A percentile compares a stretch with the other conserved stretches of the same genome.
Conservation (phyloP, 345 rosid species). For the Psidium friedrichsthalianum region DNA sequence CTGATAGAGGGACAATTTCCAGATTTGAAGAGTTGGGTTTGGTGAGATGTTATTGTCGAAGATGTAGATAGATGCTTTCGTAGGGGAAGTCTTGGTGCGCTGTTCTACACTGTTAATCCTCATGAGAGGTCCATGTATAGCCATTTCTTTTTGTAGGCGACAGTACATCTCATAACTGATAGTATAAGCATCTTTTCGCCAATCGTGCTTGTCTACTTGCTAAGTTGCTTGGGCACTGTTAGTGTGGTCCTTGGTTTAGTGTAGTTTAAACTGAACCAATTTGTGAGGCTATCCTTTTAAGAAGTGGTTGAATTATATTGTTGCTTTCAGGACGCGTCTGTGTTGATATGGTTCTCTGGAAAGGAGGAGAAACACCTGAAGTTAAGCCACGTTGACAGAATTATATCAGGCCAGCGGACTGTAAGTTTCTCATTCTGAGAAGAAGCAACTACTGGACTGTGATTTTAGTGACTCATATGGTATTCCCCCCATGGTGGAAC, state of each 20-base stretch:
- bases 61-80: background rate
- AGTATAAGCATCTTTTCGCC: background rate
- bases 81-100: background rate
- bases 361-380: slow-evolving; percentile 86
- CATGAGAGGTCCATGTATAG: background rate
- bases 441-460: background rate
- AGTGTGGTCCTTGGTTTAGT: background rate
- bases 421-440: slow-evolving; percentile 40
- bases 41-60: background rate
- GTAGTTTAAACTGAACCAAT: background rate
- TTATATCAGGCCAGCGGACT: slow-evolving; percentile 94
- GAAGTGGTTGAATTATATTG: background rate
- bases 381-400: slow-evolving; percentile 82
- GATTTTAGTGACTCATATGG: background rate
- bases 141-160: background rate
- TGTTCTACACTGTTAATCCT: background rate
- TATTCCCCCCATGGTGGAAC: background rate
- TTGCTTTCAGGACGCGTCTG: slow-evolving; percentile 78
- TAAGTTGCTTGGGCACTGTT: background rate
- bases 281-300: background rate
- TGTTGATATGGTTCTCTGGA: slow-evolving; percentile 95
- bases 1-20: background rate
- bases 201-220: background rate
- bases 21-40: background rate
- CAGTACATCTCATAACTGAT: background rate